Evolutionary conservation across 2,329 filamentous ascomycete species (phyloP).

Genomic region (Metarhizium humberi): DNA sequence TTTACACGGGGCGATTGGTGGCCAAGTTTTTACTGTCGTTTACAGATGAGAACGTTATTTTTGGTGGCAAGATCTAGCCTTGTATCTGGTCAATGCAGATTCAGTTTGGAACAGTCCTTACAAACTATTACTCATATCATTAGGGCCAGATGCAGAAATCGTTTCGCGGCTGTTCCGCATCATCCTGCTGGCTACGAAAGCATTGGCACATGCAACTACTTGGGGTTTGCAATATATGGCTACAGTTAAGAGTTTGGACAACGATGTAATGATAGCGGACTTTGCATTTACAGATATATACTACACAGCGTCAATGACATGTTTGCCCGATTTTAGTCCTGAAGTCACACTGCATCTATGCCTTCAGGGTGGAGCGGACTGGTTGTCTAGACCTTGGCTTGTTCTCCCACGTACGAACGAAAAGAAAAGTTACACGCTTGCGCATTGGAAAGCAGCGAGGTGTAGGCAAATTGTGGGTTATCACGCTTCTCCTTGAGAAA

Average conservation of each 20-base stretch:
- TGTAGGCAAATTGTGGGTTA: conserved; percentile 53
- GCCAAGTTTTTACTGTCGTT: conserved; percentile 48
- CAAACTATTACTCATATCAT: too few species aligned
- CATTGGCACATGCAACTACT: too few species aligned
- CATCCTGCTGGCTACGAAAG: not conserved
- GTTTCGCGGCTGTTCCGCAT: not conserved
- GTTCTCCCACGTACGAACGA: conserved; percentile 55
- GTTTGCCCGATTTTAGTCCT: conserved; percentile 58
- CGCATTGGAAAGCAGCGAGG: conserved; percentile 46
- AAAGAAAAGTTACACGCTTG: conserved; percentile 49
- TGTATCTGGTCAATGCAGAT: not conserved
- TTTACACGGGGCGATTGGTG: conserved; percentile 44
- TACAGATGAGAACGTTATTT: conserved; percentile 37
- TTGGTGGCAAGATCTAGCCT: conserved; percentile 22
- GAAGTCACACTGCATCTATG: conserved; percentile 45
- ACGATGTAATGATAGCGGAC: not conserved
- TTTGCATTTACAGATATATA: not conserved
- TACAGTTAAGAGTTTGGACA: not conserved
- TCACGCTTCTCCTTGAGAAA: not conserved
- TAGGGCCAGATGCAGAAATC: not conserved
- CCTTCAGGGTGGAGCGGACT: conserved; percentile 57
- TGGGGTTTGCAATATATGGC: not conserved
- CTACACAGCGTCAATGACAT: conserved; percentile 20
- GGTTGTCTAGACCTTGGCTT: conserved; percentile 58
- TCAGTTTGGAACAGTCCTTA: not conserved